Conservation (phyloP, 345 rosid species). For the Pseudoturritis turrita region DNA sequence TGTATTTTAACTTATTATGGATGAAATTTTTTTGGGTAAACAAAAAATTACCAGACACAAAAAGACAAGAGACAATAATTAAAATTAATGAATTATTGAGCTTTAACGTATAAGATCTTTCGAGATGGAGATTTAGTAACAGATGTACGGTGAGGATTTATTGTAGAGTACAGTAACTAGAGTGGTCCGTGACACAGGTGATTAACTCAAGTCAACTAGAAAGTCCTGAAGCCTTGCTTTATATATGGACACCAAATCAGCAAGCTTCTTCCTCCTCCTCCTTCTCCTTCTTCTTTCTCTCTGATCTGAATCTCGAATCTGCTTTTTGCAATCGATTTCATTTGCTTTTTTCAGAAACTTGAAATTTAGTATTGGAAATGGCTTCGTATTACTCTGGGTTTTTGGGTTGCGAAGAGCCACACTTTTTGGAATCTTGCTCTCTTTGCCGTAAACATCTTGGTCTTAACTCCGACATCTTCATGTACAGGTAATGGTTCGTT, state of each 20-base stretch:
- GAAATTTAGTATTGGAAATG: slow-evolving; percentile 3
- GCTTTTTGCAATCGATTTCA: neutral
- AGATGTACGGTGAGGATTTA: slow-evolving; percentile 9
- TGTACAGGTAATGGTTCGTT: slow-evolving; percentile 81
- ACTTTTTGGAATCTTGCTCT: slow-evolving; percentile 71
- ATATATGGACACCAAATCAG: slow-evolving; percentile 12
- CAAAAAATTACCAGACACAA: slow-evolving; percentile 1
- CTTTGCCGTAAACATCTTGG: slow-evolving; percentile 71
- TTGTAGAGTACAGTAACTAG: neutral
- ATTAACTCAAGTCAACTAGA: slow-evolving; percentile 17
- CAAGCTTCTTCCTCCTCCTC: slow-evolving; percentile 4
- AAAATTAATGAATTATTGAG: slow-evolving; percentile 19
- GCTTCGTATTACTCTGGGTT: slow-evolving; percentile 25
- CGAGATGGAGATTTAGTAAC: neutral
- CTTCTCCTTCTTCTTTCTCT: neutral
- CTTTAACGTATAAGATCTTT: slow-evolving; percentile 20
- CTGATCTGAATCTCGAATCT: slow-evolving; percentile 6
- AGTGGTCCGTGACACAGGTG: slow-evolving; percentile 11
- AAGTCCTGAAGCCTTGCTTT: slow-evolving; percentile 22
- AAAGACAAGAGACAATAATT: neutral
- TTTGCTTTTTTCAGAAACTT: neutral
- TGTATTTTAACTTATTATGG: slow-evolving; percentile 10
- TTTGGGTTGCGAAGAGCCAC: slow-evolving; percentile 37
- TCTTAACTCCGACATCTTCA: slow-evolving; percentile 72
- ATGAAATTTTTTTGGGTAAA: neutral